Base-by-base conservation (phyloP, 306 rosid species). In the Gastrolobium villosum region DNA sequence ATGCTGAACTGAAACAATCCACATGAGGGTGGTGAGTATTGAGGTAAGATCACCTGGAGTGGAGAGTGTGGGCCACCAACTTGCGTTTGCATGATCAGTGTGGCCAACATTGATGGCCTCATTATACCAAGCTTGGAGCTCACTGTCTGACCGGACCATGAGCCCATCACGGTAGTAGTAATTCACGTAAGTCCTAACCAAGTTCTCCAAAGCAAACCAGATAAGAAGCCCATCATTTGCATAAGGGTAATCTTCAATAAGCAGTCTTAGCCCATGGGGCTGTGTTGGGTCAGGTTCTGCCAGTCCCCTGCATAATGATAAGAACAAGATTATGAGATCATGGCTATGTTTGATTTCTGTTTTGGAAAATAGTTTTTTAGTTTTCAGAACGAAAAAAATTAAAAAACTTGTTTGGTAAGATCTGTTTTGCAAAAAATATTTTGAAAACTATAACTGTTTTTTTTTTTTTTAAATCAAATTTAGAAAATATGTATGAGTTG, bases 201-300 rank as follows among this genome's bases (percentile, higher is more conserved):
- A 83, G 39, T 83, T 86, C 86, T 93, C 89, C 50, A 91, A 74
- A 43, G 95, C 91, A 55, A 77, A 84, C 97, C 97, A 91, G 5
- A 91, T 87, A 6, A 90, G 84, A 30, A 93, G 89, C 55, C 98
- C 97, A 71, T 93, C 98, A 26, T 68, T 76, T 44, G 93, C 98
- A 81, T 91, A 91, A 5, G 98, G 98, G 79, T 91, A 93, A 57
- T 93, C 98, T 69, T 91, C 90, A 4, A 91, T 64, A 5, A 86
- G 9, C 26, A 93, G 88, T 79, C 71, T 93, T 67, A 93, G 79
- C 13, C 98, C 98, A 66, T 87, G 91, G 28, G 98, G 87, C 43
- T 88, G 82, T 55, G 93, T 79, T 14, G 89, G 78, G 49, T 93
- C 95, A 43, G 90, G 91, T 55, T 87, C 94, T 10, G 98, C 97